These are phyloP conservation scores for Sugiyamaella japonica DNA, from an alignment of 1,139 yeast species.

Conservation along the genomic window DNA sequence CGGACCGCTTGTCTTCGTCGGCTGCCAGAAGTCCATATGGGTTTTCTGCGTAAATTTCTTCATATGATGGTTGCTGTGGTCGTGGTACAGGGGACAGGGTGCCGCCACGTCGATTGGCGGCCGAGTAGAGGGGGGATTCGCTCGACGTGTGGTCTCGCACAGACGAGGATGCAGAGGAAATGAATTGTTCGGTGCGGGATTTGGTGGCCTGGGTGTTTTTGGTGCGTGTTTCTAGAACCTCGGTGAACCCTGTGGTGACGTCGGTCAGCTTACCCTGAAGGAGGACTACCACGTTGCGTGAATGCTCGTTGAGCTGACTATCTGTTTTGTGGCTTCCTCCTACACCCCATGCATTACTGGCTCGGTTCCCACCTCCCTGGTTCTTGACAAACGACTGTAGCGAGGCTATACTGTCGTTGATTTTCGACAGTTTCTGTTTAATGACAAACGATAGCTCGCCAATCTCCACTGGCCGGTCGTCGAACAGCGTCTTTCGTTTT, in stretches of 20 bases:
- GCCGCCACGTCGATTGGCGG: constrained; percentile 12
- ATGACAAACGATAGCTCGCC: constrained; percentile 90
- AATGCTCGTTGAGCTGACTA: constrained; percentile 65
- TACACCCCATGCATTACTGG: constrained; percentile 26
- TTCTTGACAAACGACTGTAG: constrained; percentile 50
- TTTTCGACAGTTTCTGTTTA: constrained; percentile 86
- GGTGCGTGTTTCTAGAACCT: constrained; percentile 83
- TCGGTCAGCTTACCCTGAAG: constrained; percentile 87
- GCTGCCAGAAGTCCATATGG: constrained; percentile 43
- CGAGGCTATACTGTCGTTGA: constrained; percentile 73
- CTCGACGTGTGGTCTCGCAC: constrained; percentile 29
- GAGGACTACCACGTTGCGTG: constrained; percentile 82
- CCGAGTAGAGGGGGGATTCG: constrained; percentile 32
- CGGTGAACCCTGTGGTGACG: constrained; percentile 88
- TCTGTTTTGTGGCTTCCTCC: constrained; percentile 46
- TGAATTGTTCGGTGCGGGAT: constrained; percentile 80
- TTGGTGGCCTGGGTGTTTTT: constrained; percentile 78
- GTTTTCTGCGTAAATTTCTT: constrained; percentile 35
- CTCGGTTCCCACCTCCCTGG: constrained; percentile 20
- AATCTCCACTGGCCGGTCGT: constrained; percentile 91
- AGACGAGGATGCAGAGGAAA: constrained; percentile 51
- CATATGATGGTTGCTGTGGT: not conserved
- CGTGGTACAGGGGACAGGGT: constrained; percentile 17
- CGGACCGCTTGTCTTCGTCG: constrained; percentile 34
- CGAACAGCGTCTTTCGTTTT: constrained; percentile 87